Evolutionary conservation across 805 yeast genomes (phyloP).

Genomic region (Maudiozyma serrabonitensis): DNA sequence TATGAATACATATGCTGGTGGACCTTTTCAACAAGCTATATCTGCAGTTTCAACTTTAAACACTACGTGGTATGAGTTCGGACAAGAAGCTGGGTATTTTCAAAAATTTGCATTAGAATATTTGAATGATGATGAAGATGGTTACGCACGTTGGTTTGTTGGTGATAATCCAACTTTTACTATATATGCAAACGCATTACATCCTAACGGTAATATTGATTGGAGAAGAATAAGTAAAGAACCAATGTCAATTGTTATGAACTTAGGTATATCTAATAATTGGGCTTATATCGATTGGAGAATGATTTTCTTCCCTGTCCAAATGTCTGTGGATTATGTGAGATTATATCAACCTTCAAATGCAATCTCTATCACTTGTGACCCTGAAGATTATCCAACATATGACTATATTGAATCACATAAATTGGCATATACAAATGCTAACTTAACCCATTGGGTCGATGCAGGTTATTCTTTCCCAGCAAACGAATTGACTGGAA

Average conservation of each 20-base stretch:
- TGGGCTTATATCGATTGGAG: slow-evolving; percentile 96
- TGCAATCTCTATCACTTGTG: slow-evolving; percentile 60
- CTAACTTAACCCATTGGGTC: slow-evolving; percentile 67
- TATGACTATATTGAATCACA: slow-evolving; percentile 70
- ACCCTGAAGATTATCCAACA: slow-evolving; percentile 80
- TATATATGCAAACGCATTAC: slow-evolving; percentile 60
- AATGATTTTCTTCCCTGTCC: slow-evolving; percentile 64
- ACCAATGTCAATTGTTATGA: slow-evolving; percentile 84
- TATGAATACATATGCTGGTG: slow-evolving; percentile 86
- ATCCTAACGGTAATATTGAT: slow-evolving; percentile 85
- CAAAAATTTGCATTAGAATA: slow-evolving; percentile 77
- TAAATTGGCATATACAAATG: slow-evolving; percentile 53
- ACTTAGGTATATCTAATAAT: slow-evolving; percentile 80
- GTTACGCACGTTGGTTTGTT: slow-evolving; percentile 80
- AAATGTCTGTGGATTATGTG: slow-evolving; percentile 72
- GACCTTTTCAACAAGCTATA: slow-evolving; percentile 88
- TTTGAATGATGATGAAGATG: slow-evolving; percentile 54
- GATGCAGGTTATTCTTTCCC: slow-evolving; percentile 67
- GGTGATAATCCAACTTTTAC: slow-evolving; percentile 75
- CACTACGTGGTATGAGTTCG: slow-evolving; percentile 70
- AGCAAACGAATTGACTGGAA: slow-evolving; percentile 46
- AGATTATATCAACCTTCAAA: slow-evolving; percentile 83
- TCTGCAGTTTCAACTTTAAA: slow-evolving; percentile 76
- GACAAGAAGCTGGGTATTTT: slow-evolving; percentile 41
- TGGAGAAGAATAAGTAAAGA: slow-evolving; percentile 78